Conservation (phyloP, 2,329 filamentous ascomycete genomes). For the Arthroderma sp. region DNA sequence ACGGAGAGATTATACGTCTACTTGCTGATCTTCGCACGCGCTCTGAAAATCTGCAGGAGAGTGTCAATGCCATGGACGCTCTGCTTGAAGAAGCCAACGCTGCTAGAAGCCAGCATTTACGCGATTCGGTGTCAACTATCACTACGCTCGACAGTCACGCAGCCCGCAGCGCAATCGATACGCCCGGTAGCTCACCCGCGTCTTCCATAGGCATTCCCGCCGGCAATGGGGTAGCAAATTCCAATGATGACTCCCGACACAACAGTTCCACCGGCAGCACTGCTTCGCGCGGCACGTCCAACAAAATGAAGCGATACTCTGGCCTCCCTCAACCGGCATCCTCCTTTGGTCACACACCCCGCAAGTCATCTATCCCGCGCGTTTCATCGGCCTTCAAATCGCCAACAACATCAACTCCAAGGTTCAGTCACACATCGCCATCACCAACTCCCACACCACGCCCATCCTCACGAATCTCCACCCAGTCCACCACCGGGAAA, state of each 20-base stretch:
- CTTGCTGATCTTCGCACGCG: constrained; percentile 75
- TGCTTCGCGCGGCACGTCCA: constrained; percentile 26
- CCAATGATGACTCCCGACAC: constrained; percentile 33
- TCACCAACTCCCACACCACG: constrained; percentile 18
- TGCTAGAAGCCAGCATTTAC: constrained; percentile 56
- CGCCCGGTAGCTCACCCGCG: constrained; percentile 57
- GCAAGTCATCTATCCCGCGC: constrained; percentile 27
- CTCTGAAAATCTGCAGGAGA: constrained; percentile 61
- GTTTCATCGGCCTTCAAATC: constrained; percentile 14
- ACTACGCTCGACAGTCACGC: constrained; percentile 69
- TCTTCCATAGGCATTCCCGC: constrained; percentile 49
- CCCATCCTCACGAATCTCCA: constrained; percentile 20
- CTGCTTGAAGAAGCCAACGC: constrained; percentile 57
- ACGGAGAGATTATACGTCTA: constrained; percentile 81
- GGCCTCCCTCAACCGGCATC: constrained; percentile 30
- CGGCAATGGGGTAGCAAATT: constrained; percentile 31
- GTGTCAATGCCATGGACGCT: constrained; percentile 64
- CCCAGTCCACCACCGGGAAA: constrained; percentile 11
- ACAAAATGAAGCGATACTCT: constrained; percentile 34
- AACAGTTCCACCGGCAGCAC: constrained; percentile 32
- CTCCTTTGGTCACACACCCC: constrained; percentile 15
- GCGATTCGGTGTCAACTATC: constrained; percentile 88
- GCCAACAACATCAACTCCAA: constrained; percentile 7
- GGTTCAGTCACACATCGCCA: constrained; percentile 15
- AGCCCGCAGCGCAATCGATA: constrained; percentile 54